Evolutionary conservation across 75 land plant species (phyloP).

Genomic region (Sequoiadendron giganteum): DNA sequence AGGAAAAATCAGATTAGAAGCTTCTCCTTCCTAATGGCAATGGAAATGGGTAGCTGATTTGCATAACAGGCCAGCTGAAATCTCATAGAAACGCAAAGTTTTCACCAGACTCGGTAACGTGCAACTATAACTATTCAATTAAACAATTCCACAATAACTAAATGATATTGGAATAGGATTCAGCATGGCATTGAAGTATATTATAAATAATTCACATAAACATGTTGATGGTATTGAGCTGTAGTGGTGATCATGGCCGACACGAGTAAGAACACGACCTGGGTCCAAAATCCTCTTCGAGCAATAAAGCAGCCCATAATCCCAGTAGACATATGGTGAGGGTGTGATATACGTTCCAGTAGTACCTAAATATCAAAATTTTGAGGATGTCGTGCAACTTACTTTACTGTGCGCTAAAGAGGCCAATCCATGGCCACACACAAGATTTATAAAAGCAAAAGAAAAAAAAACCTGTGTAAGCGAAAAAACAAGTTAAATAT

Average conservation of each 20-base stretch:
- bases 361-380: not conserved
- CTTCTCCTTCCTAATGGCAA: no score
- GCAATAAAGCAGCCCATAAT: not conserved
- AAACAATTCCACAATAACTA: not conserved
- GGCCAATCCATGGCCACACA: not conserved
- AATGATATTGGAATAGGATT: not conserved
- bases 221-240: not conserved
- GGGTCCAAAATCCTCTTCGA: not conserved
- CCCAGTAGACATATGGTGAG: not conserved
- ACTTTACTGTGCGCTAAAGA: not conserved
- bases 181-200: not conserved
- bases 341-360: not conserved
- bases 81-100: no score
- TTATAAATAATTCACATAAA: not conserved
- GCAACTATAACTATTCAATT: no score
- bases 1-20: no score
- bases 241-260: not conserved
- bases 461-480: not conserved
- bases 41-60: no score
- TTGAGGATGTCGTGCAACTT: not conserved
- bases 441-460: not conserved
- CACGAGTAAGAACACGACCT: not conserved
- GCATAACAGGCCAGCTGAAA: no score
- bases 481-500: not conserved
- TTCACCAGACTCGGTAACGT: no score